Evolutionary conservation across 1,284 basidiomycete species (phyloP), one percentile per base, ranked within the genome.

Genomic region (Termitomyces sp.): DNA sequence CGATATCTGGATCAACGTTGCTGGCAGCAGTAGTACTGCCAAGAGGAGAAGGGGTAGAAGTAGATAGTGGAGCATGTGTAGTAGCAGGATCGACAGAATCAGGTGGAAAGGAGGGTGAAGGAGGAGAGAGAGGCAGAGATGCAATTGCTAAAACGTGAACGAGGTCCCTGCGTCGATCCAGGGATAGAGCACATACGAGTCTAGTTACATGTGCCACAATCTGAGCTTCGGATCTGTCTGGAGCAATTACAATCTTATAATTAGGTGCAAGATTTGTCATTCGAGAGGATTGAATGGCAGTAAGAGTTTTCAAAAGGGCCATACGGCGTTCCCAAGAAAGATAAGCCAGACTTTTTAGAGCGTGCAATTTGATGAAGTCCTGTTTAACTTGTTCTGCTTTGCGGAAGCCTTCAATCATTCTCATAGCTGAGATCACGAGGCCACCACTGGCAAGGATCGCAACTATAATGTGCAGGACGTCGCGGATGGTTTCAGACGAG

Each of bases 381-480:
- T 54, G 47, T 28, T 36, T n/a, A 21, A 19, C 41, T 24, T 44
- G 33, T 50, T 50, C 47, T 26, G 39, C 53, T 31, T 45, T 55
- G 9, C 21, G 19, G 48, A 30, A 28, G 28, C 34, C n/a, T 2
- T 41, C 33, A 21, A 28, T 30, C 19, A 41, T 47, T 50, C n/a
- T 49, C 36, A 40, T 40, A 21, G 33, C 19, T 10, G 40, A 34
- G 3, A 54, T 19, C 7, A 43, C 43, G 21, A 55, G 28, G 24
- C 53, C 53, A 19, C 41, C 34, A 19, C 42, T 41, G 5, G 42
- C 36, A 2, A 50, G 19, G n/a, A 55, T 19, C 1, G 42, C 36
- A 5, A 55, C 21, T 15, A 46, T 3, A n/a, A 50, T 33, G 26
- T 15, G 21, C 3, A 55, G 5, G 17, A 4, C 10, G 31, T 46